Base-by-base conservation (phyloP, 495 filamentous ascomycete species). In the Trichoderma reesei region DNA sequence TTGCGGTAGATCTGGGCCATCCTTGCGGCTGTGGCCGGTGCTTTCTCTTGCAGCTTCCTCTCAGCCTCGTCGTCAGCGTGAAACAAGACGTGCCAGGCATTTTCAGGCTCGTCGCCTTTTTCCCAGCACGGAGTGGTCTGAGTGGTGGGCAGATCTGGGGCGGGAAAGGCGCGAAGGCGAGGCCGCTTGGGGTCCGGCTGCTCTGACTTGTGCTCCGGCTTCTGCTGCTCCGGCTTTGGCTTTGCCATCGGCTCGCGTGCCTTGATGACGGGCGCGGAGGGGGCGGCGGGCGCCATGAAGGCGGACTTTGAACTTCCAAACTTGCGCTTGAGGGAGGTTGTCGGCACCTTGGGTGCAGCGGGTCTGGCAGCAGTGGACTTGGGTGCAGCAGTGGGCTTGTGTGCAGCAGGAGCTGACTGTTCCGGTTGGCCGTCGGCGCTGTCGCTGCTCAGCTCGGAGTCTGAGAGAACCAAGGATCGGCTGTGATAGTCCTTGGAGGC, bases 391-490 rank as follows among this genome's bases (percentile, higher is more conserved):
- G 59, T 36, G 3, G 26, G 26, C 26, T 26, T 26, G 26, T 26
- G 26, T 26, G 26, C 26, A 26, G 26, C 26, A 26, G 26, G 26
- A 26, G 26, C 26, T 26, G 26, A 26, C 26, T 26, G 26, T 26
- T 26, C 26, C 26, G 26, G 26, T 26, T 67, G 64, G 14, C 68
- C 67, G 0, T 68, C 65, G 48, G 69, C 61, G 26, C 26, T 18
- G 18, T 38, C 61, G 8, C 51, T 41, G 10, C 56, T 33, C 14
- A 20, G 44, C 2, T 64, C 62, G 18, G 62, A 64, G 44, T 64
- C 69, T 1, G 71, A 66, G 16, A 72, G 39, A 6, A 65, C 62
- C 3, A 63, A 70, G 0, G 65, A 63, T 54, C 62, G 63, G 46
- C 41, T 13, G 31, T 59, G 38, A 37, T 11, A 44, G 18, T 42